Evolutionary conservation across 2,329 filamentous ascomycete species (phyloP).

Genomic region (Fusarium subglutinans): DNA sequence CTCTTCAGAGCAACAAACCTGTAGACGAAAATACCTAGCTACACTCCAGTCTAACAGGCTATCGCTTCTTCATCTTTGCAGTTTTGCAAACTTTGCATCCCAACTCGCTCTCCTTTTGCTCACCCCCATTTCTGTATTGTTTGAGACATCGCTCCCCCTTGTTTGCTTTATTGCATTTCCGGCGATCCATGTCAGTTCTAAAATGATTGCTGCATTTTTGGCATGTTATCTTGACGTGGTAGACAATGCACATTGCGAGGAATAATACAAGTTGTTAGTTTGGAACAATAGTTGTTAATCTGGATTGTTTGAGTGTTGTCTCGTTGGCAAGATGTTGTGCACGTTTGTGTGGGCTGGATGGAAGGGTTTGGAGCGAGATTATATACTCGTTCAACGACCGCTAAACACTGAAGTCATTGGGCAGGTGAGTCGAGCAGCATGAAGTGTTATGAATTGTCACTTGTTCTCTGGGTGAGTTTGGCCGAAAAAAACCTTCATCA

Average conservation of each 20-base stretch:
- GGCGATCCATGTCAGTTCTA: neutral
- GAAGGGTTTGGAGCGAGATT: fast-evolving
- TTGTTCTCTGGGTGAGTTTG: neutral
- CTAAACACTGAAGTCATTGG: too few species aligned
- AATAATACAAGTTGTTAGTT: fast-evolving
- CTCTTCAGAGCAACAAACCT: too few species aligned
- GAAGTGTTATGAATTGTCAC: fast-evolving
- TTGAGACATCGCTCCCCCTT: neutral
- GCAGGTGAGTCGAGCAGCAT: fast-evolving
- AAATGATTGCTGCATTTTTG: neutral
- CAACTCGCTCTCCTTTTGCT: neutral
- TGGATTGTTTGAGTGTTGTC: neutral
- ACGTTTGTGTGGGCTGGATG: neutral
- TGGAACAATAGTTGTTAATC: fast-evolving
- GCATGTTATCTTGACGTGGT: neutral
- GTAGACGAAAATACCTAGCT: too few species aligned
- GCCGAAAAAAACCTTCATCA: too few species aligned
- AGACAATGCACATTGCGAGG: neutral
- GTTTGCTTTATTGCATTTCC: neutral
- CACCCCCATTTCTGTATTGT: neutral
- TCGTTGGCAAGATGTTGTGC: neutral
- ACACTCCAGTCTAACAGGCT: fast-evolving
- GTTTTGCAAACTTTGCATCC: neutral
- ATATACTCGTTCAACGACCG: fast-evolving
- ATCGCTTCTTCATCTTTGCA: neutral